phyloP scores from a whole-genome alignment of 2,329 filamentous ascomycete species.

The Trichoderma semiorbis region DNA sequence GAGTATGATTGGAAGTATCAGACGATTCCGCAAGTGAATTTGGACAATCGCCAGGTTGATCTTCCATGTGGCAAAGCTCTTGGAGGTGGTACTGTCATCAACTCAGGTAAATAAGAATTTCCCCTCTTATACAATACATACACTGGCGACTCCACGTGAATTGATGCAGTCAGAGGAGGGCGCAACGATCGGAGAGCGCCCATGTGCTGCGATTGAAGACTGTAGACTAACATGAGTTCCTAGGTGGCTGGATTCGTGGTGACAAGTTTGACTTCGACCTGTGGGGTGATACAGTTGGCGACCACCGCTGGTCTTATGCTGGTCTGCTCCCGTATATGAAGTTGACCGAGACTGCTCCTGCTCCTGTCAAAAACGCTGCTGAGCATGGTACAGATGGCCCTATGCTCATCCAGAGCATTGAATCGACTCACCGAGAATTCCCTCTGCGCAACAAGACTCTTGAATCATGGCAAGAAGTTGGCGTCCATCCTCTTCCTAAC shows the following conservation, averaged over 20 bases:
- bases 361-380: constrained; percentile 30
- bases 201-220: not conserved
- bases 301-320: constrained; percentile 43
- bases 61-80: constrained; percentile 35
- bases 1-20: constrained; percentile 34
- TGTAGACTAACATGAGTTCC: not conserved
- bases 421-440: constrained; percentile 34
- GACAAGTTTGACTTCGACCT: constrained; percentile 42
- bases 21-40: constrained; percentile 28
- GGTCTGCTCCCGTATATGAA: constrained; percentile 43
- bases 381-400: constrained; percentile 38
- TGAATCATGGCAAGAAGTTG: constrained; percentile 39
- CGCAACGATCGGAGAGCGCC: not conserved
- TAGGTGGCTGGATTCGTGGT: constrained; percentile 41
- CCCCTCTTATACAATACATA: not conserved
- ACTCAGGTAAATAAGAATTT: constrained; percentile 27
- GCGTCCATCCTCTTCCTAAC: constrained; percentile 27
- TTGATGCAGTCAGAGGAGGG: not conserved
- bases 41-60: constrained; percentile 24
- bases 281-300: constrained; percentile 34
- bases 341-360: constrained; percentile 35
- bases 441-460: constrained; percentile 35
- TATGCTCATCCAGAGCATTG: constrained; percentile 30
- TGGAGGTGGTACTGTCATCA: constrained; percentile 38
- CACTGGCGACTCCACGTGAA: not conserved